Conservation (phyloP, 2,329 filamentous ascomycete genomes). For the Phyllosticta ampelicida region DNA sequence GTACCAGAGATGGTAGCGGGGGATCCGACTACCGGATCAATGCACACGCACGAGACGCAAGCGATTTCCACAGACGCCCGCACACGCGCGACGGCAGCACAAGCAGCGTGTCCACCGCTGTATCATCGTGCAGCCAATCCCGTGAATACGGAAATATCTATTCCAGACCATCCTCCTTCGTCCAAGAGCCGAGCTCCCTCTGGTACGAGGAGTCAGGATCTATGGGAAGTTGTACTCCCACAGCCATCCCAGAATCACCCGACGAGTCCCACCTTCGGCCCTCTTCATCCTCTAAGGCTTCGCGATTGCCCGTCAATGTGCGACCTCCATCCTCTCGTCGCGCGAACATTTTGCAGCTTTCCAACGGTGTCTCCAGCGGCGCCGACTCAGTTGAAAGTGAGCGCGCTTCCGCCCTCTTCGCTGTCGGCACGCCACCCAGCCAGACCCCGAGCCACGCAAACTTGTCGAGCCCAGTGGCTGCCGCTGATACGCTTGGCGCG, state of each 20-base stretch:
- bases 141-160: not conserved
- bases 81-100: conserved; percentile 5
- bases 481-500: not conserved
- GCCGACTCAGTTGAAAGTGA: not conserved
- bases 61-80: conserved; percentile 4
- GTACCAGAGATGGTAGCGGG: conserved; percentile 7
- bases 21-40: conserved; percentile 3
- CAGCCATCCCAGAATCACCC: not conserved
- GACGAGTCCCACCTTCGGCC: not conserved
- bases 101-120: conserved; percentile 1
- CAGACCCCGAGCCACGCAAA: not conserved
- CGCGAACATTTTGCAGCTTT: not conserved
- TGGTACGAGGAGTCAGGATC: conserved; percentile 1
- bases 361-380: not conserved
- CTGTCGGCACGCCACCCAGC: conserved; percentile 6
- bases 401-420: not conserved
- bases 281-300: not conserved
- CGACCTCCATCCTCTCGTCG: conserved; percentile 2
- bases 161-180: not conserved
- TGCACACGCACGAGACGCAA: not conserved
- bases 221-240: conserved; percentile 1
- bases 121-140: conserved; percentile 3
- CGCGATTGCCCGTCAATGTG: conserved; percentile 6
- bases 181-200: not conserved
- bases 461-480: not conserved